Conservation (phyloP, 1,284 basidiomycete species). For the Sphaerobolus stellatus region DNA sequence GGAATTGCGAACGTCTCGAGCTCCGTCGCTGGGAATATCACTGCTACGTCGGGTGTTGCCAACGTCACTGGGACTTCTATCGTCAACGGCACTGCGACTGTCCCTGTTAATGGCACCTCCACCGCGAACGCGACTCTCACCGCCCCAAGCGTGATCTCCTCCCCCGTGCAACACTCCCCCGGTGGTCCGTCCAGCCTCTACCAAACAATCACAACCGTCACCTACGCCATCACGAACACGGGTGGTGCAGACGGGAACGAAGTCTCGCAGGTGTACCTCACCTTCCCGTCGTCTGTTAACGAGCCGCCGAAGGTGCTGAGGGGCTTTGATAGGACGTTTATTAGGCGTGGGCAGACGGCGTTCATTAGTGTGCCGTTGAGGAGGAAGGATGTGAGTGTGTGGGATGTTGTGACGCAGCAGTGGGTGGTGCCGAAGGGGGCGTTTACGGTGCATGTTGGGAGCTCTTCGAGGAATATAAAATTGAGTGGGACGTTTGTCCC, state of each 20-base stretch:
- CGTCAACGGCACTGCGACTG: background rate
- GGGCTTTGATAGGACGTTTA: constrained; percentile 60
- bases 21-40: background rate
- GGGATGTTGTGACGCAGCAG: constrained; percentile 36
- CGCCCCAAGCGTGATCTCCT: constrained; percentile 11
- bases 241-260: constrained; percentile 54
- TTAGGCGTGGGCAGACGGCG: constrained; percentile 47
- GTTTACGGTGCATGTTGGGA: constrained; percentile 9
- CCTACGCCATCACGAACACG: constrained; percentile 59
- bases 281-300: constrained; percentile 53
- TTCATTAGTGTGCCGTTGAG: constrained; percentile 57
- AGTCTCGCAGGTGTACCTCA: constrained; percentile 59
- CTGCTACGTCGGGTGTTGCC: background rate
- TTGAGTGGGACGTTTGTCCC: constrained; percentile 2
- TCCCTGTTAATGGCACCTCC: constrained; percentile 15
- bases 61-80: background rate
- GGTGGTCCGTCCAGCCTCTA: constrained; percentile 46
- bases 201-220: constrained; percentile 55
- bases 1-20: background rate
- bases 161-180: background rate
- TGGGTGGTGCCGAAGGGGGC: constrained; percentile 6
- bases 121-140: constrained; percentile 19
- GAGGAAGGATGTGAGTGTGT: constrained; percentile 45
- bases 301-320: constrained; percentile 63
- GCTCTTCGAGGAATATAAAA: constrained; percentile 12